Conservation (phyloP, 129 eudicot genomes). For the Arctium minus region DNA sequence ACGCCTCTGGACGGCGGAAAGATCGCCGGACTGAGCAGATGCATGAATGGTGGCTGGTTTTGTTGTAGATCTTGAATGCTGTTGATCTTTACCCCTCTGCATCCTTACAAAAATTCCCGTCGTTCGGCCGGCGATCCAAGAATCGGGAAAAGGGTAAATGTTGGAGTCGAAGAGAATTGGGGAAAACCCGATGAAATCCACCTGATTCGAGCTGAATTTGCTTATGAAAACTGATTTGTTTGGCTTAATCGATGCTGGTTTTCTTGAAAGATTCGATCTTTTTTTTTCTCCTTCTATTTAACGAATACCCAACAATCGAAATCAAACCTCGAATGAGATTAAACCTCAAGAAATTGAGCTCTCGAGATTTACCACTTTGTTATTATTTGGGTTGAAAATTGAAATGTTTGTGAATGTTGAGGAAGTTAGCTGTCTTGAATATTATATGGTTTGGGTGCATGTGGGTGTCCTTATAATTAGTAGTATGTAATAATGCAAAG, state of each 20-base stretch:
- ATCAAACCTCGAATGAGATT: slow-evolving; percentile 9
- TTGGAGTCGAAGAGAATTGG: slow-evolving; percentile 15
- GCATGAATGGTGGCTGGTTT: slow-evolving; percentile 77
- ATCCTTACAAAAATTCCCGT: slow-evolving; percentile 12
- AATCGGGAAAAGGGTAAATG: background rate
- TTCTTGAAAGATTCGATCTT: slow-evolving; percentile 18
- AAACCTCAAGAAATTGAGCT: slow-evolving; percentile 12
- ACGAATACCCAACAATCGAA: background rate
- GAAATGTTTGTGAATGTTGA: slow-evolving; percentile 14
- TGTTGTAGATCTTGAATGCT: slow-evolving; percentile 55
- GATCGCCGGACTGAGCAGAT: slow-evolving; percentile 80
- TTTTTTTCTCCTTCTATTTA: background rate
- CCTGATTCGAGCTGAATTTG: background rate
- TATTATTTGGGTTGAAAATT: background rate
- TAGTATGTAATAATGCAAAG: background rate
- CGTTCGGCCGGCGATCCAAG: background rate
- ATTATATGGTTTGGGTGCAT: slow-evolving; percentile 22
- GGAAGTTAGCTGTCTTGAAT: slow-evolving; percentile 26
- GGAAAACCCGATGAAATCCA: slow-evolving; percentile 11
- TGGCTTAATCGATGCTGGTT: slow-evolving; percentile 7
- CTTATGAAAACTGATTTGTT: background rate
- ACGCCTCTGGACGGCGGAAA: slow-evolving; percentile 49
- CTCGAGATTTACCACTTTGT: background rate
- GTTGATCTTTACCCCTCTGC: slow-evolving; percentile 55
- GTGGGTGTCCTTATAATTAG: slow-evolving; percentile 1